Base-by-base conservation (phyloP, 2,329 filamentous ascomycete species). In the Pseudohalonectria lignicola region DNA sequence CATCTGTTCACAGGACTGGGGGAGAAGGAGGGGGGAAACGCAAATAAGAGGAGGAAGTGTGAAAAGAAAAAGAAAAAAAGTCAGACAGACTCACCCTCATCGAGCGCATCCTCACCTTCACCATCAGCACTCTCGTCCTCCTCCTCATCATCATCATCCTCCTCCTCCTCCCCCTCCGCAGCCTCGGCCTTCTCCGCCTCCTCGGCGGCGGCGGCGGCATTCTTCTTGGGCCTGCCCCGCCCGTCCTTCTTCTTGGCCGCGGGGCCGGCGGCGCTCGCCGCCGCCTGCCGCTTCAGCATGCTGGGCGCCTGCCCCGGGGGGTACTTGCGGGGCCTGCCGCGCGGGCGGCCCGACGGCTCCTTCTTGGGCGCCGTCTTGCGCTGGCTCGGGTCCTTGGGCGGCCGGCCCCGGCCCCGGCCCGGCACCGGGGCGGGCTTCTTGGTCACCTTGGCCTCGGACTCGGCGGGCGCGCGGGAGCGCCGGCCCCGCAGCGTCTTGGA, bases 161-260 rank as follows among this genome's bases (percentile, higher is more conserved):
- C 71, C 45, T 72, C 39, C 4, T 41, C 31, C 8, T 37, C 39
- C 5, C 37, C 39, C n/a, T 41, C 28, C 4, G 23, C 34, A n/a
- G 9, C 39, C 19, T 30, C 30, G 13, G 20, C 31, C 6, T 26
- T 34, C 17, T 25, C 28, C 5, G 35, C 31, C 13, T 4, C 36
- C 2, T 15, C 12, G 9, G 32, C 32, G 11, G 39, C 32, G 10
- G 35, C 38, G 20, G 34, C 34, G 5, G 36, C 41, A 31, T 26
- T 39, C 19, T 40, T 39, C 32, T 34, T 40, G 1, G 44, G 31
- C 16, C 45, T 39, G 13, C 41, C 44, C 21, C 45, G 41, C 16
- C 38, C 41, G 31, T 18, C 38, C 13, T 18, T 16, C 25, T 39
- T 34, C 18, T 39, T 37, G n/a, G 40, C 23, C 5, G 9, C 23